Percentiles rank a stretch among this genome's conserved stretches.
These are phyloP conservation scores for Thermochaetoides dissita DNA, from an alignment of 2,329 filamentous ascomycete species.

Conservation along the genomic window DNA sequence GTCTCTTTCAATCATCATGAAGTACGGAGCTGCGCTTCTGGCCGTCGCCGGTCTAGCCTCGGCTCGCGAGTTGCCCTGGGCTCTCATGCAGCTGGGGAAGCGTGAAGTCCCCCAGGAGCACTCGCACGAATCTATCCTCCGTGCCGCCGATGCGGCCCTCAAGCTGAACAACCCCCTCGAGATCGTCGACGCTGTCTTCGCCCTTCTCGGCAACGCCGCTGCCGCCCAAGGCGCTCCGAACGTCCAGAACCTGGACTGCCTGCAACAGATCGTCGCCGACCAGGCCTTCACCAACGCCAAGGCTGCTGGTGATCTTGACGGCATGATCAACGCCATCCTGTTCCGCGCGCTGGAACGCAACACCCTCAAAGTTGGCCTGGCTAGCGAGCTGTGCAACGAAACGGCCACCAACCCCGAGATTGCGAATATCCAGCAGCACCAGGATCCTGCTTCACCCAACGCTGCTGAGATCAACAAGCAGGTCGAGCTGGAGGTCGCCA, in stretches of 20 bases:
- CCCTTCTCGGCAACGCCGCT: constrained; percentile 32
- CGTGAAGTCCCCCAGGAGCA: constrained; percentile 41
- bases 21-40: constrained; percentile 19
- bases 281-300: constrained; percentile 49
- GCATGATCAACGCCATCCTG: constrained; percentile 38
- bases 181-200: constrained; percentile 34
- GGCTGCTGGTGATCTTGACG: constrained; percentile 35
- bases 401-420: constrained; percentile 52
- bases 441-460: constrained; percentile 48
- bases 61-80: constrained; percentile 19
- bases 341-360: constrained; percentile 46
- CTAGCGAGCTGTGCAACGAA: constrained; percentile 42
- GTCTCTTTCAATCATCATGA: constrained; percentile 16
- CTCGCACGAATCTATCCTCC: constrained; percentile 31
- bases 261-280: constrained; percentile 44
- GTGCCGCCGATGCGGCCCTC: constrained; percentile 24
- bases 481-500: constrained; percentile 44
- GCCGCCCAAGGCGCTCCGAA: constrained; percentile 20
- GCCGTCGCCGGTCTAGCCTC: constrained; percentile 19
- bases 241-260: constrained; percentile 36
- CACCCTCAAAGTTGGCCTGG: constrained; percentile 41
- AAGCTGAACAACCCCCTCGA: constrained; percentile 33
- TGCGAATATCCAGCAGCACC: constrained; percentile 47
- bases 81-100: constrained; percentile 14
- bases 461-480: constrained; percentile 44